phyloP scores from a whole-genome alignment of 2,329 filamentous ascomycete species.

The Sphaerostilbella broomeana region DNA sequence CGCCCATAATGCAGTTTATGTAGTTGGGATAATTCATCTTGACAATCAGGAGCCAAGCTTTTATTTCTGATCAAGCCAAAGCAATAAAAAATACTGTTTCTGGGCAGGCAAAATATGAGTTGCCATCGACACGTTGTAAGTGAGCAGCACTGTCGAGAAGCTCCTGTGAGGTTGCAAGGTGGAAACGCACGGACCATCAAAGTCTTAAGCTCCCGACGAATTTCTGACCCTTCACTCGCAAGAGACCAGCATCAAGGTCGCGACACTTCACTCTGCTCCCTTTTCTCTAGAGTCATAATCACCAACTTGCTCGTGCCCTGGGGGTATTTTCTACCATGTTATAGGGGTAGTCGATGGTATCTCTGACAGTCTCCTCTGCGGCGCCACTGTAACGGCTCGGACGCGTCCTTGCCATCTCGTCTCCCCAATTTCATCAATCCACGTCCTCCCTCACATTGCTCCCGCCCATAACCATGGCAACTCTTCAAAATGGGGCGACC shows the following conservation, averaged over 20 bases:
- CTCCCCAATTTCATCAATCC: slow-evolving; percentile 12
- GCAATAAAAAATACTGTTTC: too few relatives aligned
- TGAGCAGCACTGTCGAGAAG: too few relatives aligned
- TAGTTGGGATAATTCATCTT: too few relatives aligned
- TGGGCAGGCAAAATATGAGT: too few relatives aligned
- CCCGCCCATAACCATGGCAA: slow-evolving; percentile 32
- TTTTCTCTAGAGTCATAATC: background rate
- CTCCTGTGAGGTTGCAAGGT: too few relatives aligned
- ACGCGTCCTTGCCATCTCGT: slow-evolving; percentile 22
- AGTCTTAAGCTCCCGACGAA: slow-evolving; percentile 3
- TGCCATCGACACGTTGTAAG: too few relatives aligned
- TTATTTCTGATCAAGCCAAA: too few relatives aligned
- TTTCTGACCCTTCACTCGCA: slow-evolving; percentile 11
- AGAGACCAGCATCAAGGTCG: too few relatives aligned
- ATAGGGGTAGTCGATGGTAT: slow-evolving; percentile 22
- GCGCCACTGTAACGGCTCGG: slow-evolving; percentile 25
- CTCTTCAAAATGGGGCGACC: slow-evolving; percentile 36
- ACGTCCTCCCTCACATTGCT: slow-evolving; percentile 8
- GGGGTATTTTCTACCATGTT: slow-evolving; percentile 5
- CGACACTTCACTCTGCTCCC: background rate
- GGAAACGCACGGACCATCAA: slow-evolving; percentile 6
- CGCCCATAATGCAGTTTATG: too few relatives aligned
- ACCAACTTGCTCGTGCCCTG: background rate
- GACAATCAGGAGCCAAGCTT: too few relatives aligned
- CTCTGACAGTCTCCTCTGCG: slow-evolving; percentile 22